phyloP scores from a whole-genome alignment of 2,329 filamentous ascomycete genomes.

The Hypoxylon rubiginosum region DNA sequence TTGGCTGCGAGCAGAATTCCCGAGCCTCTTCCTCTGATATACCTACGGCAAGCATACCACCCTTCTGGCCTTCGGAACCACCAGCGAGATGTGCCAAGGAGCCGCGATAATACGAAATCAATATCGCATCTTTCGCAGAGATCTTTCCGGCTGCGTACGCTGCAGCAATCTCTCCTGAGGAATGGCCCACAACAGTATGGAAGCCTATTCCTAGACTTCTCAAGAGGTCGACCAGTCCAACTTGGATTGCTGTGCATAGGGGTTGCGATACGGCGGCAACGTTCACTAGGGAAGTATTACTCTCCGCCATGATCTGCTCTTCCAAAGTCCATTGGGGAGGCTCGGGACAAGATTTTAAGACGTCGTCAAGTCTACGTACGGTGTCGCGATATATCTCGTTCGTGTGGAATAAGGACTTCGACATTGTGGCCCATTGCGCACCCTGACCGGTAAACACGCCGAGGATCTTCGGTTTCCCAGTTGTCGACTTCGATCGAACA shows the following conservation, averaged over 20 bases:
- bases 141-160: slow-evolving; percentile 51
- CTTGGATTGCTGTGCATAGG: slow-evolving; percentile 66
- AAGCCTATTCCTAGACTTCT: slow-evolving; percentile 46
- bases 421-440: slow-evolving; percentile 55
- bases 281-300: slow-evolving; percentile 49
- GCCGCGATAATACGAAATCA: slow-evolving; percentile 52
- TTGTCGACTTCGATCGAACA: slow-evolving; percentile 41
- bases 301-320: slow-evolving; percentile 52
- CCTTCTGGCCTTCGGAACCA: slow-evolving; percentile 43
- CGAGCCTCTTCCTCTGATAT: slow-evolving; percentile 48
- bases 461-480: slow-evolving; percentile 46
- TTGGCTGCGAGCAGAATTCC: slow-evolving; percentile 40
- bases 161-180: slow-evolving; percentile 52
- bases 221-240: slow-evolving; percentile 58
- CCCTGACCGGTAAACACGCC: slow-evolving; percentile 56
- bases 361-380: slow-evolving; percentile 53
- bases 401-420: slow-evolving; percentile 47
- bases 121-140: slow-evolving; percentile 48
- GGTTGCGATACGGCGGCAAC: slow-evolving; percentile 63
- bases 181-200: slow-evolving; percentile 51
- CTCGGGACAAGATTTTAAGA: slow-evolving; percentile 42
- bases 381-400: slow-evolving; percentile 52
- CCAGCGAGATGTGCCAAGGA: slow-evolving; percentile 43
- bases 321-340: slow-evolving; percentile 54
- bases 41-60: slow-evolving; percentile 49